Evolutionary conservation across 805 yeast genomes (phyloP).

Genomic region (Wickerhamiella cacticola): DNA sequence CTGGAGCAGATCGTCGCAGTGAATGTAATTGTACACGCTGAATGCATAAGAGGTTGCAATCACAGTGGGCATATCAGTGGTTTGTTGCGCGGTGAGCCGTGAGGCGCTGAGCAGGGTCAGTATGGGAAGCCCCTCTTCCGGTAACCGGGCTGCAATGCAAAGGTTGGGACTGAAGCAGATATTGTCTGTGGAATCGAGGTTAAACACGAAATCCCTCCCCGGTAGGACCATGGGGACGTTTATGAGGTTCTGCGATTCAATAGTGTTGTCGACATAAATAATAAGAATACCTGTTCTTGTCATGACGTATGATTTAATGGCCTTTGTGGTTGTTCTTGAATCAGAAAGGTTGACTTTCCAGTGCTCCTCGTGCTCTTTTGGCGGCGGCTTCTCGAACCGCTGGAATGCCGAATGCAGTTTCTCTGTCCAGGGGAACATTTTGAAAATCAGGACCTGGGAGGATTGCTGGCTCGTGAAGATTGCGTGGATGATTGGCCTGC

Average conservation of each 20-base stretch:
- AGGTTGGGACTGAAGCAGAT: slow-evolving; percentile 29
- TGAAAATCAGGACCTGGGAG: slow-evolving; percentile 12
- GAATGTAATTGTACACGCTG: slow-evolving; percentile 54
- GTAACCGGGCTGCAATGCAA: slow-evolving; percentile 22
- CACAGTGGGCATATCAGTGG: slow-evolving; percentile 35
- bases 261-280: slow-evolving; percentile 16
- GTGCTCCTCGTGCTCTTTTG: not conserved
- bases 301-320: slow-evolving; percentile 16
- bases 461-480: slow-evolving; percentile 4
- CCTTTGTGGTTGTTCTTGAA: slow-evolving; percentile 14
- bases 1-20: slow-evolving; percentile 58
- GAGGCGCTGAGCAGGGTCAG: slow-evolving; percentile 17
- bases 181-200: not conserved
- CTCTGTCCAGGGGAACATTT: slow-evolving; percentile 12
- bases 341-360: slow-evolving; percentile 6
- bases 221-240: slow-evolving; percentile 13
- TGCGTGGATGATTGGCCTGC: slow-evolving; percentile 6
- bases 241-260: slow-evolving; percentile 22
- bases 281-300: slow-evolving; percentile 18
- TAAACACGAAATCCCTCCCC: slow-evolving; percentile 3
- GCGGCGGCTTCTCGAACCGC: slow-evolving; percentile 9
- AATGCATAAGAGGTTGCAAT: slow-evolving; percentile 56
- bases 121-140: slow-evolving; percentile 15
- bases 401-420: slow-evolving; percentile 20
- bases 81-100: slow-evolving; percentile 5